These are phyloP conservation scores for Sarocladium kiliense DNA, from an alignment of 2,329 filamentous ascomycete species.

Conservation along the genomic window DNA sequence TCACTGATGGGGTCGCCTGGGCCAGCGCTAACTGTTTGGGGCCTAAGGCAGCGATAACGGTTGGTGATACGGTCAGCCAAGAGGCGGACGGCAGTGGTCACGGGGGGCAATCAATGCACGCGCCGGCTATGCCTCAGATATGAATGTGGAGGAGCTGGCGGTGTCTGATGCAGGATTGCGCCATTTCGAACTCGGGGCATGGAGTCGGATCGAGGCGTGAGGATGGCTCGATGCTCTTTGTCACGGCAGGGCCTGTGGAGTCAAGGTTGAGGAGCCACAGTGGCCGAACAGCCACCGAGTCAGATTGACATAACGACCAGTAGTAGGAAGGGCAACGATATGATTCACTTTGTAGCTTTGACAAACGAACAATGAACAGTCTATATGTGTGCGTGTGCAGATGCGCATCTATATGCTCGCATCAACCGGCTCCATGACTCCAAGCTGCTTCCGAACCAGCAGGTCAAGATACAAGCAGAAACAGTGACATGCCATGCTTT, in stretches of 20 bases:
- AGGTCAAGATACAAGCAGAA: constrained; percentile 3
- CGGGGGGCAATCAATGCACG: constrained; percentile 2
- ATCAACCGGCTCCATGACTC: constrained; percentile 7
- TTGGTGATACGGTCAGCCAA: constrained; percentile 5
- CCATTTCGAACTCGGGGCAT: neutral
- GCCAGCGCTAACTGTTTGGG: constrained; percentile 18
- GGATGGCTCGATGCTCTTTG: neutral
- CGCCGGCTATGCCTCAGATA: neutral
- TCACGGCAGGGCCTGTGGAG: neutral
- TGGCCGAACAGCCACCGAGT: too few relatives aligned
- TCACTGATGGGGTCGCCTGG: neutral
- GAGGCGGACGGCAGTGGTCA: neutral
- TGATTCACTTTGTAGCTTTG: too few relatives aligned
- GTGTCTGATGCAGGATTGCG: constrained; percentile 6
- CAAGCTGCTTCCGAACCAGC: neutral
- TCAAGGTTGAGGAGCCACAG: too few relatives aligned
- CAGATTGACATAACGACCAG: too few relatives aligned
- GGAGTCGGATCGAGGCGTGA: neutral
- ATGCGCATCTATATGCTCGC: constrained; percentile 6
- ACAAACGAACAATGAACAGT: constrained; percentile 4
- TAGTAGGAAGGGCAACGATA: too few relatives aligned
- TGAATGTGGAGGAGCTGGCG: neutral
- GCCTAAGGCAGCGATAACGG: constrained; percentile 32
- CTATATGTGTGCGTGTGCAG: constrained; percentile 8
- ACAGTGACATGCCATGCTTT: neutral